Conservation (phyloP, 2,329 filamentous ascomycete species). For the Neofusicoccum ribis region DNA sequence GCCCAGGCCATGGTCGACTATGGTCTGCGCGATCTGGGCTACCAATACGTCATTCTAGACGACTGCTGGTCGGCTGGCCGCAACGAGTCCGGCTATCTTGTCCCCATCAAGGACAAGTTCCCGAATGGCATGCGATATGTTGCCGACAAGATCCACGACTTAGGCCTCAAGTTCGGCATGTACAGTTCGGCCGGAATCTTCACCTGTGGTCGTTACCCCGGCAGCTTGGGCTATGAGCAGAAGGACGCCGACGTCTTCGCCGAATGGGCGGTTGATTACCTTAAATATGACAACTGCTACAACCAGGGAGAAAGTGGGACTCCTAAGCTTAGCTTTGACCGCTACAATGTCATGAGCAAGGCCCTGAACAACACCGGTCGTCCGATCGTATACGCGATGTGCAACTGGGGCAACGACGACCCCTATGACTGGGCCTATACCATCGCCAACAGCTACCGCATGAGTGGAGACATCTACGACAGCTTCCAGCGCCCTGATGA, state of each 20-base stretch:
- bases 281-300: constrained; percentile 57
- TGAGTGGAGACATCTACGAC: constrained; percentile 50
- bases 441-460: constrained; percentile 50
- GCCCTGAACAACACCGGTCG: constrained; percentile 49
- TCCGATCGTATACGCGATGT: constrained; percentile 49
- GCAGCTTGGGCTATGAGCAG: constrained; percentile 52
- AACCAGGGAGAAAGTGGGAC: constrained; percentile 55
- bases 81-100: constrained; percentile 45
- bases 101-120: constrained; percentile 34
- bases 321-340: constrained; percentile 46
- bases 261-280: constrained; percentile 50
- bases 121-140: constrained; percentile 50
- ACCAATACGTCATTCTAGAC: constrained; percentile 54
- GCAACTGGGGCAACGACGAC: constrained; percentile 55
- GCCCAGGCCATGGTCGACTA: constrained; percentile 47
- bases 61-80: constrained; percentile 55
- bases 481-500: constrained; percentile 46
- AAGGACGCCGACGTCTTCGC: constrained; percentile 56
- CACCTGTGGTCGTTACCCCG: constrained; percentile 43
- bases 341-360: constrained; percentile 51
- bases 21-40: constrained; percentile 51
- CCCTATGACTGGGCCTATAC: constrained; percentile 48
- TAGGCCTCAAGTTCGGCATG: constrained; percentile 56
- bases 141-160: constrained; percentile 48
- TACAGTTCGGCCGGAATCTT: constrained; percentile 52